Base-by-base conservation (phyloP, 192 early-diverging fungal species). In the Coemansia umbellata region DNA sequence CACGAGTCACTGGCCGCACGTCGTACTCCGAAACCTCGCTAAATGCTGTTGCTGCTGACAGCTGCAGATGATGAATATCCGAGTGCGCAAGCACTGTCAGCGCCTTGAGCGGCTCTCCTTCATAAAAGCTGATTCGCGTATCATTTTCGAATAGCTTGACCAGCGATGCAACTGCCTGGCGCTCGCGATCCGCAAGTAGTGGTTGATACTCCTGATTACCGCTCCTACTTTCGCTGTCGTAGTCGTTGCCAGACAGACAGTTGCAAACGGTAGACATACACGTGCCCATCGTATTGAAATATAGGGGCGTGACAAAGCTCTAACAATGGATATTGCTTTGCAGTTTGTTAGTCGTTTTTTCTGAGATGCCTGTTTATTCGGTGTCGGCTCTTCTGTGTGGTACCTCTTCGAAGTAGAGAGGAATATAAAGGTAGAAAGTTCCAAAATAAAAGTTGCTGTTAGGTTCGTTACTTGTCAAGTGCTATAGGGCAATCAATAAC, bases 11-110 rank as follows among this genome's bases (percentile, higher is more conserved):
- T 31, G 83, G 78, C 24, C 87, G 82, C 8, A 87, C 86, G 61
- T 91, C 88, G 84, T 62, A 62, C 62, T 91, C 91, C 13, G 92
- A 91, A 17, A 94, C 86, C 61, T 94, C 92, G 36, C 85, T 90
- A 66, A 93, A 93, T 4, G 91, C 90, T 51, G 91, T 77, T 9
- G 92, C 91, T 0, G 90, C 92, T 1, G 90, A 90, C 22, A 88
- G 77, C 58, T 94, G 89, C 36, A 92, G 63, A 49, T 91, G 88
- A 23, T 91, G 82, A 55, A 88, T 83, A 49, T 90, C 87, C n/a
- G 90, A 91, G 58, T 84, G 87, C 15, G 90, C 90, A 17, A 93
- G 63, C 5, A 84, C 86, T 3, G 90, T 86, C 10, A 93, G 69
- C 4, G 91, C 85, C 35, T 76, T 78, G 15, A 91, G 74, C 19